Percentiles rank a stretch among this genome's conserved stretches.
These are phyloP conservation scores for Flammula alnicola DNA, from an alignment of 1,284 basidiomycete species.

Conservation along the genomic window DNA sequence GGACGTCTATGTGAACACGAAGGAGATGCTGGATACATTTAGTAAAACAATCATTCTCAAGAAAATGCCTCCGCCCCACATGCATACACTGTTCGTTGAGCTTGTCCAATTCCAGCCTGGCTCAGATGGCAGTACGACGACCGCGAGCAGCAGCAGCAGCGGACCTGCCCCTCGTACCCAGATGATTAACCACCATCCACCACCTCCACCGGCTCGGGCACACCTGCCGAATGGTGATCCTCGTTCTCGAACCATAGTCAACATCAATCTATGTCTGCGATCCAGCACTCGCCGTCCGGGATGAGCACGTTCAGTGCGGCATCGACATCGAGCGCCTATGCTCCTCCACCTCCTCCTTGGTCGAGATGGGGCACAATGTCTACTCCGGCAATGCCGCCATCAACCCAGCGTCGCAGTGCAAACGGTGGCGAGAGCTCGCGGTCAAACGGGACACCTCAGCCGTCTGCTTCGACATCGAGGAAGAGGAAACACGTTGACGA, in stretches of 20 bases:
- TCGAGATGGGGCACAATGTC: constrained; percentile 57
- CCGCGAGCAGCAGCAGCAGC: constrained; percentile 26
- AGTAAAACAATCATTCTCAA: constrained; percentile 74
- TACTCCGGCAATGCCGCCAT: constrained; percentile 46
- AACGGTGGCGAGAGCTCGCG: constrained; percentile 22
- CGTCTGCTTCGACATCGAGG: constrained; percentile 25
- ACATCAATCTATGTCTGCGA: constrained; percentile 20
- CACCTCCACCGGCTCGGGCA: constrained; percentile 9
- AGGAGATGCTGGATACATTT: constrained; percentile 73
- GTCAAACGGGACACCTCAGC: constrained; percentile 27
- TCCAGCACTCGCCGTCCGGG: constrained; percentile 25
- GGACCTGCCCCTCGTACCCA: constrained; percentile 3
- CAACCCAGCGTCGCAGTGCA: constrained; percentile 39
- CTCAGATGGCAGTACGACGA: constrained; percentile 38
- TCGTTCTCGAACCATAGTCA: constrained; percentile 25
- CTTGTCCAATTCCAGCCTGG: constrained; percentile 62
- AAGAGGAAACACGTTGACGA: constrained; percentile 38
- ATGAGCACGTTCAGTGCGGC: constrained; percentile 22
- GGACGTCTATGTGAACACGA: constrained; percentile 69
- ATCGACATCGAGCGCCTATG: constrained; percentile 18
- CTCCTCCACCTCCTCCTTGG: constrained; percentile 67
- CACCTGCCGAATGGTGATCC: constrained; percentile 6
- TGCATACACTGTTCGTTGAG: constrained; percentile 74
- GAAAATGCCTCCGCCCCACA: constrained; percentile 63
- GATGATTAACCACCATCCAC: constrained; percentile 16